These are phyloP conservation scores for Omphalea diandra DNA, from an alignment of 441 rosid genomes.

Conservation along the genomic window DNA sequence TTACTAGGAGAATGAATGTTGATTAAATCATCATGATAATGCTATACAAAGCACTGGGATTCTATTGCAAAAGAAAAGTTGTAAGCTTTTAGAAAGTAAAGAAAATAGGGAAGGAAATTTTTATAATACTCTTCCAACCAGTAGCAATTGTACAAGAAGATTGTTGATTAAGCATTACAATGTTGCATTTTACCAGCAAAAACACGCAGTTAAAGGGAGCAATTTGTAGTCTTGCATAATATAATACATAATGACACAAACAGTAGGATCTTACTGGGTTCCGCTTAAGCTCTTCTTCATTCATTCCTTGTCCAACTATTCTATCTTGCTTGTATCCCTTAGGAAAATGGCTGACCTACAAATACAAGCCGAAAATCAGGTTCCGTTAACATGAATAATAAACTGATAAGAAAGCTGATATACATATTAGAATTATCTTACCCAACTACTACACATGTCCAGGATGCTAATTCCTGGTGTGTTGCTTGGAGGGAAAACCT, in stretches of 20 bases:
- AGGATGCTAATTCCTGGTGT: slow-evolving; percentile 80
- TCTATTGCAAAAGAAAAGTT: not conserved
- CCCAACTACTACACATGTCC: slow-evolving; percentile 99
- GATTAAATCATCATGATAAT: not conserved
- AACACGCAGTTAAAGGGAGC: not conserved
- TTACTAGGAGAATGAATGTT: not conserved
- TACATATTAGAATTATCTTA: slow-evolving; percentile 33
- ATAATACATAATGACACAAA: not conserved
- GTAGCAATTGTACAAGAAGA: not conserved
- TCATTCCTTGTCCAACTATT: slow-evolving; percentile 83
- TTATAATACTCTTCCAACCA: not conserved
- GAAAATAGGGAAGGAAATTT: not conserved
- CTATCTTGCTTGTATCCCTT: slow-evolving; percentile 79
- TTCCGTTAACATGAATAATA: slow-evolving; percentile 1
- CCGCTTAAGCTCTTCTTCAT: slow-evolving; percentile 79
- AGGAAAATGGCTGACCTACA: slow-evolving; percentile 93
- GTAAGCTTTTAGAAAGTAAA: not conserved
- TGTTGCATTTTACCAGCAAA: not conserved
- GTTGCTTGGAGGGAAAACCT: slow-evolving; percentile 72
- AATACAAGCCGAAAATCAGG: slow-evolving; percentile 6
- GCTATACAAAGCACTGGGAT: not conserved
- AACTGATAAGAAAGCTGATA: not conserved
- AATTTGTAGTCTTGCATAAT: not conserved
- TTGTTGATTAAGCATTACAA: not conserved
- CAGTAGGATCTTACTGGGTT: slow-evolving; percentile 50